Percentiles rank a stretch among this genome's conserved stretches.
phyloP scores from a whole-genome alignment of 1,139 yeast genomes.

The Saccharomyces hybrid region DNA sequence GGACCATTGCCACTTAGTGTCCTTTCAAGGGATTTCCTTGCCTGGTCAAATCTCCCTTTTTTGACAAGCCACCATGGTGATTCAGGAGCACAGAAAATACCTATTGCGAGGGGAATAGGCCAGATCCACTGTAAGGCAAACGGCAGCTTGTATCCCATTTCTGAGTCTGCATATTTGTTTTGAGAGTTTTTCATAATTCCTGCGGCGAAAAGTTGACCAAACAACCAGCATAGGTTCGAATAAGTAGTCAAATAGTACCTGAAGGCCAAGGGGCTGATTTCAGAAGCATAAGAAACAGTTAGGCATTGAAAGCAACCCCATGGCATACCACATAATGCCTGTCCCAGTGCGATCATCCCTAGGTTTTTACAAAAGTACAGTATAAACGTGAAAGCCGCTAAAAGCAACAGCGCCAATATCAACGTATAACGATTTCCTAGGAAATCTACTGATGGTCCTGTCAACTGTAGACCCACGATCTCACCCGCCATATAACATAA shows the following conservation, averaged over 20 bases:
- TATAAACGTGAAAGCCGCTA: neutral
- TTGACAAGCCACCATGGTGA: neutral
- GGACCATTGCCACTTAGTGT: neutral
- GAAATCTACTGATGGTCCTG: neutral
- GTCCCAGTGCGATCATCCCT: neutral
- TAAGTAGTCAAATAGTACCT: neutral
- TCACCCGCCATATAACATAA: neutral
- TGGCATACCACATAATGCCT: neutral
- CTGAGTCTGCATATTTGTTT: neutral
- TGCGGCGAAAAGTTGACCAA: neutral
- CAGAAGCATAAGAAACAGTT: neutral
- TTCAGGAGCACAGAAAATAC: neutral
- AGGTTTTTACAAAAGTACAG: neutral
- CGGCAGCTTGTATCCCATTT: neutral
- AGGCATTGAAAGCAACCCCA: neutral
- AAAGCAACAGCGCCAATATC: neutral
- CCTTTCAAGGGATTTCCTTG: neutral
- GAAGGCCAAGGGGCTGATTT: neutral
- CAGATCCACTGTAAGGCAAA: neutral
- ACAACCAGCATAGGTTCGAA: neutral
- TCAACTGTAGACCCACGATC: neutral
- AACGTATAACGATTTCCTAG: neutral
- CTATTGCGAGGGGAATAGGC: neutral
- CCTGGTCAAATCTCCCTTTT: neutral
- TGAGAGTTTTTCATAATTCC: neutral